Conservation (phyloP, 1,284 basidiomycete species). For the Retiboletus fuscus region DNA sequence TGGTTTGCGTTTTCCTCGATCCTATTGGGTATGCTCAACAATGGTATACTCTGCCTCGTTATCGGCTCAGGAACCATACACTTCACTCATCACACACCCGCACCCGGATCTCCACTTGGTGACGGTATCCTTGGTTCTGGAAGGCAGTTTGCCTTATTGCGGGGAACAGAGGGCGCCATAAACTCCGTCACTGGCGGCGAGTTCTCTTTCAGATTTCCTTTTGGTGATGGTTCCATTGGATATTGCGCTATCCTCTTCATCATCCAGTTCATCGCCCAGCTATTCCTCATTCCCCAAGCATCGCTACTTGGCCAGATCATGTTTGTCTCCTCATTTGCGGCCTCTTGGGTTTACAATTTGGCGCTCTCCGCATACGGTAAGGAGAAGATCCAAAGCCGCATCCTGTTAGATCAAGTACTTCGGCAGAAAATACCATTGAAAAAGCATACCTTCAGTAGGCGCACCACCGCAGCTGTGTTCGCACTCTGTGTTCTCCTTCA, state of each 20-base stretch:
- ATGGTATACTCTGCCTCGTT: conserved; percentile 41
- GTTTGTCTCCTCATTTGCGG: conserved; percentile 43
- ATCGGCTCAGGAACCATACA: conserved; percentile 40
- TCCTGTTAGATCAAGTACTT: conserved; percentile 39
- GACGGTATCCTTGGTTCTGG: conserved; percentile 37
- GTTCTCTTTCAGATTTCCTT: conserved; percentile 37
- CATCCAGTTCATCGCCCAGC: conserved; percentile 40
- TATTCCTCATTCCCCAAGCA: conserved; percentile 33
- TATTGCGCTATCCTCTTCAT: conserved; percentile 39
- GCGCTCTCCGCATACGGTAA: conserved; percentile 37
- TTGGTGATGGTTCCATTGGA: conserved; percentile 35
- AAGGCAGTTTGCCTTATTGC: conserved; percentile 29
- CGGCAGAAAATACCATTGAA: conserved; percentile 23
- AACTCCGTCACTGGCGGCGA: conserved; percentile 40
- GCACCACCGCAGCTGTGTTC: conserved; percentile 46
- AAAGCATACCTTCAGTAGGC: conserved; percentile 42
- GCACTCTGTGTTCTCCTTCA: conserved; percentile 3
- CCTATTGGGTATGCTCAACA: conserved; percentile 43
- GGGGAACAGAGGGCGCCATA: conserved; percentile 39
- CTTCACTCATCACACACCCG: conserved; percentile 36
- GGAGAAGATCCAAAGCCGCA: conserved; percentile 34
- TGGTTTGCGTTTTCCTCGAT: conserved; percentile 45
- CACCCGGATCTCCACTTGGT: conserved; percentile 35
- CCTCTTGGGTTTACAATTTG: conserved; percentile 43
- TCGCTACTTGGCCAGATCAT: conserved; percentile 45